These are phyloP conservation scores for Arachis hypogaea DNA, from an alignment of 306 rosid species.

Conservation along the genomic window DNA sequence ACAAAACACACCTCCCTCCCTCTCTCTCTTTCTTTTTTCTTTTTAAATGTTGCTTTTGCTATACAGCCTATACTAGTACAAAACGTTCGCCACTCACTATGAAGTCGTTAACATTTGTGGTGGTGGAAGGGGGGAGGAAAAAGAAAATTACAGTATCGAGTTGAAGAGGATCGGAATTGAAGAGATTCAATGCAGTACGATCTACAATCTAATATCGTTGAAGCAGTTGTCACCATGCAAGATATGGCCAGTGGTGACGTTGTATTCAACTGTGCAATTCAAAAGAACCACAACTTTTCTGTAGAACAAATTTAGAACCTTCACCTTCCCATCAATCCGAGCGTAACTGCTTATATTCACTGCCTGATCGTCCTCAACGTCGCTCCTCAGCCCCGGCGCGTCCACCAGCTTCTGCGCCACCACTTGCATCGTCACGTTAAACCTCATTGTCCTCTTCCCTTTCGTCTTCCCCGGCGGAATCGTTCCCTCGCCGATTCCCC, in stretches of 20 bases:
- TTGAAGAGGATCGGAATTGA: too few species aligned
- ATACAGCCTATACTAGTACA: too few species aligned
- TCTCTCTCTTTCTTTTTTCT: too few species aligned
- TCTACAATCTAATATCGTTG: conserved; percentile 21
- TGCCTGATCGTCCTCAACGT: not conserved
- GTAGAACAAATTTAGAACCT: conserved; percentile 32
- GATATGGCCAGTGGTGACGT: not conserved
- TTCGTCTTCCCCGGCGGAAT: conserved; percentile 35
- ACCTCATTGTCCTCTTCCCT: conserved; percentile 29
- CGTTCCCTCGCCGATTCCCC: conserved; percentile 24
- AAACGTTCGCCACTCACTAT: too few species aligned
- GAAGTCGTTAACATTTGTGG: too few species aligned
- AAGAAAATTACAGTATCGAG: too few species aligned
- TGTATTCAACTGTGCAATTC: conserved; percentile 43
- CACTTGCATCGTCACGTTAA: conserved; percentile 42
- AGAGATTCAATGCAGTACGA: not conserved
- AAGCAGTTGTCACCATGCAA: conserved; percentile 24
- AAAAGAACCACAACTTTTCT: conserved; percentile 35
- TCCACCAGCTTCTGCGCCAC: not conserved
- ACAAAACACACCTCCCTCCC: too few species aligned
- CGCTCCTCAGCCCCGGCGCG: not conserved
- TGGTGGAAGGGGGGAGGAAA: too few species aligned
- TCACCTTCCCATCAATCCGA: conserved; percentile 38
- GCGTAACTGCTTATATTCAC: conserved; percentile 45
- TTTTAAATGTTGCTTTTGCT: too few species aligned